Percentiles rank a stretch among this genome's conserved stretches.
Conservation (phyloP, 768 basidiomycete species). For the Thelephora aurantiotincta region DNA sequence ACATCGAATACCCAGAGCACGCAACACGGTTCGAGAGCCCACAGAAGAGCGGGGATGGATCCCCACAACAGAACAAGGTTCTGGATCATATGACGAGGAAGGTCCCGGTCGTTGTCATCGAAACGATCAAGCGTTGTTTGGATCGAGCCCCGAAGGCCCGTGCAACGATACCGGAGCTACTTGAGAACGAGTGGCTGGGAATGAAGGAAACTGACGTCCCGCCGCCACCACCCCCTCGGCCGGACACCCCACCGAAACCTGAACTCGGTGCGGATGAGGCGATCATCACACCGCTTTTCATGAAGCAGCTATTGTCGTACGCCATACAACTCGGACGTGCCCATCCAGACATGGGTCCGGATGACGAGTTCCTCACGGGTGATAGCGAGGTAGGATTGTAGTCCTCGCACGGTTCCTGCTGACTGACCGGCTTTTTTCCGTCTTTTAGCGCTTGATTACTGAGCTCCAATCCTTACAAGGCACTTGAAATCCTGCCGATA, state of each 20-base stretch:
- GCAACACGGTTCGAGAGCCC: constrained; percentile 35
- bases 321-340: constrained; percentile 44
- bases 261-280: constrained; percentile 41
- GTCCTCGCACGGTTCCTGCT: not conserved
- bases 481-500: not conserved
- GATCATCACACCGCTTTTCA: constrained; percentile 68
- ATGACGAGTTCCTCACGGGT: constrained; percentile 30
- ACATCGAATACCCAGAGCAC: constrained; percentile 73
- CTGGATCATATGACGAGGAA: constrained; percentile 55
- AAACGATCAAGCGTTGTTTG: constrained; percentile 73
- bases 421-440: constrained; percentile 4
- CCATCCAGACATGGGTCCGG: constrained; percentile 19
- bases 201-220: constrained; percentile 33
- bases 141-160: constrained; percentile 68
- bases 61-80: constrained; percentile 24
- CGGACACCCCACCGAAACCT: constrained; percentile 13
- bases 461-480: constrained; percentile 23
- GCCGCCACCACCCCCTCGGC: constrained; percentile 6
- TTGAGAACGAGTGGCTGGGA: constrained; percentile 69
- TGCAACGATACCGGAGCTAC: constrained; percentile 75
- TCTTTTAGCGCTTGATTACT: constrained; percentile 41
- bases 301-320: constrained; percentile 60
- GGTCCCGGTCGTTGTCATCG: constrained; percentile 68
- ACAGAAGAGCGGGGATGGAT: not conserved
- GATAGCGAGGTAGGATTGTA: constrained; percentile 40